A percentile compares a stretch with the other conserved stretches of the same genome.
Evolutionary conservation across 345 rosid species (phyloP).

Genomic region (Gossypium australe): DNA sequence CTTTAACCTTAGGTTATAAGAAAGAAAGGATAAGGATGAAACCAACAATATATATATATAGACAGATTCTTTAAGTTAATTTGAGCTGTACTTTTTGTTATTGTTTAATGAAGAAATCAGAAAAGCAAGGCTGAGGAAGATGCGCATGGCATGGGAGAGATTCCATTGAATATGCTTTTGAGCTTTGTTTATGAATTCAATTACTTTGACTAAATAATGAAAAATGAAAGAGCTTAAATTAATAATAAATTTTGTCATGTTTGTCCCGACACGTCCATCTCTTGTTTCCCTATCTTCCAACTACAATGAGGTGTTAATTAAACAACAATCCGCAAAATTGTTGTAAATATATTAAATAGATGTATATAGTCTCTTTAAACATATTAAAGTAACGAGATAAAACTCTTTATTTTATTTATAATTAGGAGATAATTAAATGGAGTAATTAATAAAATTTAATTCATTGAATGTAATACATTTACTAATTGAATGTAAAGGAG

Average conservation of each 20-base stretch:
- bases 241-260: constrained; percentile 39
- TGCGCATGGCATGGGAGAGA: constrained; percentile 38
- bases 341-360: too few species aligned
- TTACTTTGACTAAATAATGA: constrained; percentile 5
- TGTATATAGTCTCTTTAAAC: too few species aligned
- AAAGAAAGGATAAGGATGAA: constrained; percentile 53
- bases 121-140: constrained; percentile 13
- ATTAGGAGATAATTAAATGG: too few species aligned
- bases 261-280: constrained; percentile 42
- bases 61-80: constrained; percentile 26
- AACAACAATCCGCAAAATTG: constrained; percentile 2
- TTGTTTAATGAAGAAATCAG: constrained; percentile 13
- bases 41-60: constrained; percentile 11
- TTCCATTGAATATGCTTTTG: constrained; percentile 36
- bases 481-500: too few species aligned
- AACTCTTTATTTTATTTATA: too few species aligned
- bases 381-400: too few species aligned
- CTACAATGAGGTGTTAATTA: constrained; percentile 22
- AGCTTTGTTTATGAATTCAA: constrained; percentile 27
- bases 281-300: constrained; percentile 52
- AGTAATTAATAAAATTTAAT: too few species aligned
- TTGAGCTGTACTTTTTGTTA: constrained; percentile 6
- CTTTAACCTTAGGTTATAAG: constrained; percentile 15
- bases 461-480: too few species aligned
- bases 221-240: constrained; percentile 13